These are phyloP conservation scores for Laguncularia racemosa DNA, from an alignment of 345 rosid species.

Conservation along the genomic window DNA sequence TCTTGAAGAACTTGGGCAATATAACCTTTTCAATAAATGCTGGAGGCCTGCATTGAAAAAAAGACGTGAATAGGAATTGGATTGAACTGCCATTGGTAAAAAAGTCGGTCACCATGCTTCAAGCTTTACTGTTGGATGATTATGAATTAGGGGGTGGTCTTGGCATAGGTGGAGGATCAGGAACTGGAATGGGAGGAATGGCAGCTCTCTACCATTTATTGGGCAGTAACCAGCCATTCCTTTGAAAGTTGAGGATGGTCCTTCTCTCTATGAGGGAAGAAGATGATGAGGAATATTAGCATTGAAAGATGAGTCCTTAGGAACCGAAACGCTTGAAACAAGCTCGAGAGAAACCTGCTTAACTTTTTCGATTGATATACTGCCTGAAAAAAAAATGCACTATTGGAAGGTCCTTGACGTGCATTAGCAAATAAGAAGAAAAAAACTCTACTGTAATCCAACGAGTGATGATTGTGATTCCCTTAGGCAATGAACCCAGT, in stretches of 20 bases:
- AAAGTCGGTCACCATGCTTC: conserved; percentile 96
- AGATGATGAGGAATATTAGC: conserved; percentile 58
- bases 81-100: conserved; percentile 88
- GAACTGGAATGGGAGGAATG: conserved; percentile 99
- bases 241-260: conserved; percentile 98
- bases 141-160: conserved; percentile 99
- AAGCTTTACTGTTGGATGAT: conserved; percentile 88
- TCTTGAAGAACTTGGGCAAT: conserved; percentile 67
- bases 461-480: conserved; percentile 44
- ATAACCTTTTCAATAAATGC: conserved; percentile 85
- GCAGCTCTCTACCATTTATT: conserved; percentile 85
- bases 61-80: conserved; percentile 92
- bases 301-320: conserved; percentile 38
- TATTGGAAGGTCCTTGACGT: conserved; percentile 15
- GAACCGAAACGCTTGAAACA: conserved; percentile 57
- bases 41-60: conserved; percentile 85
- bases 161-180: conserved; percentile 99
- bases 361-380: conserved; percentile 38
- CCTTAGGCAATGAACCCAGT: conserved; percentile 64
- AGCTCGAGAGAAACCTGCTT: conserved; percentile 53
- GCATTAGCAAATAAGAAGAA: conserved; percentile 23
- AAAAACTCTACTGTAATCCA: conserved; percentile 64
- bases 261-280: conserved; percentile 98
- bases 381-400: conserved; percentile 22
- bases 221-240: conserved; percentile 98